Evolutionary conservation across 2,329 filamentous ascomycete genomes (phyloP).

Genomic region (Aplosporella prunicola): DNA sequence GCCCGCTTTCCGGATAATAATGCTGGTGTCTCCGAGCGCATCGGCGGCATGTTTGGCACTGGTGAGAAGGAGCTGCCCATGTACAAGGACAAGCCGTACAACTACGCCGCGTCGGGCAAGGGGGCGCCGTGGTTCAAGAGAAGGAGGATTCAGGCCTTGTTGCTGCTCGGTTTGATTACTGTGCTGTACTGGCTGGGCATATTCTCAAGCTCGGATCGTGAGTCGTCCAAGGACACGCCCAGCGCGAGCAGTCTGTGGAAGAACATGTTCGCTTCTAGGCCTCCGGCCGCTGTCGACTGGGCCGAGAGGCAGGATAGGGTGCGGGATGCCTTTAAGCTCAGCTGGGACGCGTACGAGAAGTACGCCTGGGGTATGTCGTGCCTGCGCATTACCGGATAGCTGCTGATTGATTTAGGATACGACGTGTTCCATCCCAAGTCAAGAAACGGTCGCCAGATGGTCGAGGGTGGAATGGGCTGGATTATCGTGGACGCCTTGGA

Average conservation of each 20-base stretch:
- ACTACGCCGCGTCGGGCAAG: constrained; percentile 46
- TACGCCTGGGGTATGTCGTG: constrained; percentile 77
- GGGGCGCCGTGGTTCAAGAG: constrained; percentile 53
- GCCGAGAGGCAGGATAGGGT: constrained; percentile 66
- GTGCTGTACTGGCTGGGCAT: constrained; percentile 55
- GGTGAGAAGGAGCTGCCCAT: constrained; percentile 63
- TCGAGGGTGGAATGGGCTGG: constrained; percentile 81
- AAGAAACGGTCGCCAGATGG: constrained; percentile 75
- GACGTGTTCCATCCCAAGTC: constrained; percentile 82
- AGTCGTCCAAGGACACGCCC: not conserved
- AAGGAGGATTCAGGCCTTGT: constrained; percentile 49
- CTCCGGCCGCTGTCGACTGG: constrained; percentile 54
- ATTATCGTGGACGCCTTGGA: constrained; percentile 95
- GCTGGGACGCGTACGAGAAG: constrained; percentile 86
- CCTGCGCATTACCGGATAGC: not conserved
- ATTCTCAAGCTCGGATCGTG: constrained; percentile 3
- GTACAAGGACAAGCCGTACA: constrained; percentile 99
- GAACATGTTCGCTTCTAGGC: constrained; percentile 2
- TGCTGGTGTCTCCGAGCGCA: constrained; percentile 39
- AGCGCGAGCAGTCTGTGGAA: not conserved
- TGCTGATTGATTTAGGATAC: constrained; percentile 38
- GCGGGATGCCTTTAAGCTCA: constrained; percentile 79
- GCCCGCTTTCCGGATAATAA: constrained; percentile 12
- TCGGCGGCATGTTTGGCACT: constrained; percentile 55
- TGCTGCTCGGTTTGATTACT: constrained; percentile 46